Evolutionary conservation across 2,329 filamentous ascomycete genomes (phyloP), one percentile per base, ranked within the genome.

Genomic region (Cladosporium phlei): DNA sequence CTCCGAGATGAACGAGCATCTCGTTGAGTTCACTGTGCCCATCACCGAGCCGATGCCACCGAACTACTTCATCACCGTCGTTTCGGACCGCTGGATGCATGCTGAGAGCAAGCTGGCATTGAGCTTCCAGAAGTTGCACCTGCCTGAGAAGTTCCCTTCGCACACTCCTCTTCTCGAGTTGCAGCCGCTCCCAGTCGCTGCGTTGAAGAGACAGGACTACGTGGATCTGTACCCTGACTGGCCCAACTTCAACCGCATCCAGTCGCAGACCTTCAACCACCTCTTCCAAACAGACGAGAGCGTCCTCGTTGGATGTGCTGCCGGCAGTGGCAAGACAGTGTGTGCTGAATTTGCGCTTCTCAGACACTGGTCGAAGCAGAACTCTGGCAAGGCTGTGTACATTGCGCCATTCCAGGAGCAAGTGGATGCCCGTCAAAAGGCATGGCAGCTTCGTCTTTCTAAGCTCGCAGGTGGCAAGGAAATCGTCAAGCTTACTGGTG

Each of bases 11-110:
- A 96, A 91, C 54, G 91, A 97, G 69, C 93, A 98, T 67, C 70
- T 96, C 9, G 85, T 98, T 21, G 93, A 98, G 57, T 93, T 98
- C 59, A 97, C 91, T 0, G 91, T 97, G 3, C 87, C 93, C 1
- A 95, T 98, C 56, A 90, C 88, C 0, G 93, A 98, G 57, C 94
- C 94, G 0, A 95, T 97, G 86, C 93, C 93, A 11, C 93, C 94
- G 0, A 95, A 98, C 66, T 98, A 98, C 71, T 98, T 98, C 69
- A 88, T 98, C 59, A 93, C 89, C 0, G 80, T 98, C 29, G 72
- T 96, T 16, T 97, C 91, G 3, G 93, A 98, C 66, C 79, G 93
- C 56, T 98, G 93, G 93, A 96, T 98, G 88, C 88, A 95, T 64
- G 88, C 91, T 1, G 90, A 98, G 70, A 95, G 90, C 1, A 89